phyloP scores from a whole-genome alignment of 208 protist genomes.

The Trypanosoma brucei region DNA sequence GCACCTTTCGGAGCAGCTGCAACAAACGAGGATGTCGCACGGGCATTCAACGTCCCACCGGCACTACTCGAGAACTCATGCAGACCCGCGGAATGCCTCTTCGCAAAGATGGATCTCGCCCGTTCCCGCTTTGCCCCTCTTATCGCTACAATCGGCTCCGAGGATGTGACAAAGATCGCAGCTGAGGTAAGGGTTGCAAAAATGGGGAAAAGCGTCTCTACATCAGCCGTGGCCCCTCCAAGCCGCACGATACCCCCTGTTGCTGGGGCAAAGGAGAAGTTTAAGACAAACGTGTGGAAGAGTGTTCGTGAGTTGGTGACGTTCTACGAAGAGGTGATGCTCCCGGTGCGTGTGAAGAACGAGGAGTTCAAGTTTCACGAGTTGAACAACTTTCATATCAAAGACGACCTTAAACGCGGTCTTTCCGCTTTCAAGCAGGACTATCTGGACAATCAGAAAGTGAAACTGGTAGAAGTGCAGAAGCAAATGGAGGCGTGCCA shows the following conservation, averaged over 20 bases:
- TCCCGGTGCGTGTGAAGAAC: conserved; percentile 55
- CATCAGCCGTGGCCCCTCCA: no score
- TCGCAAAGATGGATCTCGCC: conserved; percentile 68
- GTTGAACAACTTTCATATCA: conserved; percentile 79
- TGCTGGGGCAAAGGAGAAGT: conserved; percentile 57
- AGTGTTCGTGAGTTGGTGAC: conserved; percentile 42
- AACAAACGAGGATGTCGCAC: conserved; percentile 43
- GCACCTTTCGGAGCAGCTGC: conserved; percentile 47
- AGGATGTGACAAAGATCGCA: conserved; percentile 60
- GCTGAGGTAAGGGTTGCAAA: conserved; percentile 44
- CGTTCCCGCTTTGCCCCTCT: conserved; percentile 53
- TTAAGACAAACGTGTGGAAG: conserved; percentile 60
- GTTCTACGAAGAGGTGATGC: conserved; percentile 85
- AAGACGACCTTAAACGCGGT: conserved; percentile 86
- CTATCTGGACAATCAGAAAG: conserved; percentile 80
- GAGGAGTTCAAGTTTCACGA: conserved; percentile 55
- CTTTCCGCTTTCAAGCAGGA: conserved; percentile 85
- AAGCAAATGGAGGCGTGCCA: conserved; percentile 67
- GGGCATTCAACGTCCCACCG: conserved; percentile 44
- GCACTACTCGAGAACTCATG: conserved; percentile 44
- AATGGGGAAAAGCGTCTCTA: conserved; percentile 20
- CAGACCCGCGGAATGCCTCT: conserved; percentile 45
- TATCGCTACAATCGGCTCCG: conserved; percentile 42
- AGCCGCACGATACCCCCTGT: conserved; percentile 15
- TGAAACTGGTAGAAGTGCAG: conserved; percentile 54